A percentile compares a stretch with the other conserved stretches of the same genome.
These are phyloP conservation scores for Punctularia strigosozonata DNA, from an alignment of 768 basidiomycete species.

Conservation along the genomic window DNA sequence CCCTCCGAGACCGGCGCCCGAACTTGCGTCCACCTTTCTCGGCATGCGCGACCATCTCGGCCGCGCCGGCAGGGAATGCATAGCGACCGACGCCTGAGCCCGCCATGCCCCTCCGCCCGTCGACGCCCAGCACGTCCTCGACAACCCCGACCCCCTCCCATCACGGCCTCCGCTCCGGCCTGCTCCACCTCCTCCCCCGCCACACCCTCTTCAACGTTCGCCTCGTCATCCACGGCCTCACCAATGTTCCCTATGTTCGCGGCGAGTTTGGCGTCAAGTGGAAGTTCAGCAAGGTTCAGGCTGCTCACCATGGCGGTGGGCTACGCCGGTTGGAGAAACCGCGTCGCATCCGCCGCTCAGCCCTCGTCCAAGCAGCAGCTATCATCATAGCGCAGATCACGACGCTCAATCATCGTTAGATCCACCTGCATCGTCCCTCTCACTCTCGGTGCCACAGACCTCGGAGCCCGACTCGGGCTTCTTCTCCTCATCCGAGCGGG, in stretches of 20 bases:
- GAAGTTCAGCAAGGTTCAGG: conserved; percentile 53
- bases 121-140: too few relatives aligned
- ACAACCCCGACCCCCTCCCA: too few relatives aligned
- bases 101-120: too few relatives aligned
- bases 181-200: conserved; percentile 48
- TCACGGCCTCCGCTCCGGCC: conserved; percentile 46
- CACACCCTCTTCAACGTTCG: conserved; percentile 57
- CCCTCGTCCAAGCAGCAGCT: background rate
- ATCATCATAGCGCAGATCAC: conserved; percentile 5
- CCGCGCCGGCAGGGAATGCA: too few relatives aligned
- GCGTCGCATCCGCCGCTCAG: too few relatives aligned
- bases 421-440: background rate
- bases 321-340: too few relatives aligned
- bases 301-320: conserved; percentile 24
- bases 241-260: conserved; percentile 57
- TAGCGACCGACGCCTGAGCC: too few relatives aligned
- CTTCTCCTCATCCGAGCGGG: conserved; percentile 32
- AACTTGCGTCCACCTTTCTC: too few relatives aligned
- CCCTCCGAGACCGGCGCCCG: too few relatives aligned
- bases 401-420: background rate
- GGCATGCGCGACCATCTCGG: too few relatives aligned
- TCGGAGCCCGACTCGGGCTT: conserved; percentile 1
- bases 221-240: conserved; percentile 53
- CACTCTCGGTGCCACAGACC: background rate
- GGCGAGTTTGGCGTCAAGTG: conserved; percentile 63